Conservation (phyloP, 768 basidiomycete species). For the Ramaria rubella region DNA sequence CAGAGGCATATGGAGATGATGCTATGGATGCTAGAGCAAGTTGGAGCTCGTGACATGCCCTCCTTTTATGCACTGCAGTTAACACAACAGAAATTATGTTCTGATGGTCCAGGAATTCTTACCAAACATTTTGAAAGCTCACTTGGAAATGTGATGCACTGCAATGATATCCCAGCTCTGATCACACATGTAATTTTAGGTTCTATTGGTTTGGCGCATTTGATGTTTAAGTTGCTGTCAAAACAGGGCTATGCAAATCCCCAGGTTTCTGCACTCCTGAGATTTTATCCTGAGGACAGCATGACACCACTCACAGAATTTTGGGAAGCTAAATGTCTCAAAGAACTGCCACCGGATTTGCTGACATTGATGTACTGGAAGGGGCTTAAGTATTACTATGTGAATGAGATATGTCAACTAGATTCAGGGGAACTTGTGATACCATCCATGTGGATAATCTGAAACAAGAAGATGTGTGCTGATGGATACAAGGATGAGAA, state of each 20-base stretch:
- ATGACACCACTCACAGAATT: neutral
- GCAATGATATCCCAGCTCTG: neutral
- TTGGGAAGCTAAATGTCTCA: neutral
- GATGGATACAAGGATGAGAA: neutral
- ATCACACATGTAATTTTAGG: neutral
- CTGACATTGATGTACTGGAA: conserved; percentile 15
- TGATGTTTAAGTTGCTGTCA: neutral
- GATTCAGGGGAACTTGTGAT: conserved; percentile 3
- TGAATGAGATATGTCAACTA: conserved; percentile 14
- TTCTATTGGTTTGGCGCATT: neutral
- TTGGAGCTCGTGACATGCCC: neutral
- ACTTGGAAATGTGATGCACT: neutral
- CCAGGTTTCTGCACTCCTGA: neutral
- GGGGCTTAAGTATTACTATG: conserved; percentile 12
- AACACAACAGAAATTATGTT: no score
- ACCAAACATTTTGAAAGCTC: neutral
- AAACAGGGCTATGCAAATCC: conserved; percentile 4
- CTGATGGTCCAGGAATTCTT: neutral
- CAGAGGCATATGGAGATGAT: neutral
- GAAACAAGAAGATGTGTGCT: neutral
- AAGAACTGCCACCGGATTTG: neutral
- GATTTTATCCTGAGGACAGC: neutral
- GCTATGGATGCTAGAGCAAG: conserved; percentile 1
- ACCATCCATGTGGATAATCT: neutral
- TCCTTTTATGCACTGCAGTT: neutral